Evolutionary conservation across 2,329 filamentous ascomycete genomes (phyloP).

Genomic region (Arthroderma uncinatum): DNA sequence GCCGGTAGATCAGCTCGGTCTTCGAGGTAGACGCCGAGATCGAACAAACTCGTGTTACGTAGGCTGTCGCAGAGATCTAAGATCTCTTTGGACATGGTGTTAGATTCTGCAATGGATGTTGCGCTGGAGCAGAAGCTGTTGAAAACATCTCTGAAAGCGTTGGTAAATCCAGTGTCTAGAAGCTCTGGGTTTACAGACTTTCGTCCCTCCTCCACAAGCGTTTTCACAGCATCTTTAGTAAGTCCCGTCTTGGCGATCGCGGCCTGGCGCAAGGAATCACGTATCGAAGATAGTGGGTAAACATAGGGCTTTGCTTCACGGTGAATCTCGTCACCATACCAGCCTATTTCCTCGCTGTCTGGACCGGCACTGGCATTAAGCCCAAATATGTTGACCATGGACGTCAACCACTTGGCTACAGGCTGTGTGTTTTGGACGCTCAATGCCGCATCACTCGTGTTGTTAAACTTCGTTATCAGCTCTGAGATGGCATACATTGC

Average conservation of each 20-base stretch:
- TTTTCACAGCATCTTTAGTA: constrained; percentile 27
- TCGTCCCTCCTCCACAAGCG: constrained; percentile 28
- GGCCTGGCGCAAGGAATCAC: constrained; percentile 47
- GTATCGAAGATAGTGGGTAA: constrained; percentile 47
- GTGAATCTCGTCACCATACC: constrained; percentile 55
- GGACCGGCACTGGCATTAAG: constrained; percentile 40
- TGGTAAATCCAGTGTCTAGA: constrained; percentile 13
- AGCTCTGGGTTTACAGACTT: constrained; percentile 8
- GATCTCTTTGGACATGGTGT: constrained; percentile 56
- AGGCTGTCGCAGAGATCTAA: constrained; percentile 68
- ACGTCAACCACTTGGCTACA: constrained; percentile 68
- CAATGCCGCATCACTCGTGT: constrained; percentile 36
- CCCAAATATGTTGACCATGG: constrained; percentile 74
- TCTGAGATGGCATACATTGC: constrained; percentile 70
- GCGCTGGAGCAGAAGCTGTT: constrained; percentile 30
- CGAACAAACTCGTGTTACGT: constrained; percentile 68
- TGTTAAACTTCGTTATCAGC: constrained; percentile 67
- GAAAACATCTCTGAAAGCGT: constrained; percentile 38
- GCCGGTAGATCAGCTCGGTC: constrained; percentile 61
- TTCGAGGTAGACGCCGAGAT: constrained; percentile 77
- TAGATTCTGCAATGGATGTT: constrained; percentile 31
- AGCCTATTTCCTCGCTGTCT: constrained; percentile 43
- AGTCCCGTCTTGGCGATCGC: constrained; percentile 42
- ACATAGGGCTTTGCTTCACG: constrained; percentile 49
- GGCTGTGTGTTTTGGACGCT: constrained; percentile 40